A percentile compares a stretch with the other conserved stretches of the same genome.
Conservation (phyloP, 768 basidiomycete genomes). For the Tylopilus felleus region DNA sequence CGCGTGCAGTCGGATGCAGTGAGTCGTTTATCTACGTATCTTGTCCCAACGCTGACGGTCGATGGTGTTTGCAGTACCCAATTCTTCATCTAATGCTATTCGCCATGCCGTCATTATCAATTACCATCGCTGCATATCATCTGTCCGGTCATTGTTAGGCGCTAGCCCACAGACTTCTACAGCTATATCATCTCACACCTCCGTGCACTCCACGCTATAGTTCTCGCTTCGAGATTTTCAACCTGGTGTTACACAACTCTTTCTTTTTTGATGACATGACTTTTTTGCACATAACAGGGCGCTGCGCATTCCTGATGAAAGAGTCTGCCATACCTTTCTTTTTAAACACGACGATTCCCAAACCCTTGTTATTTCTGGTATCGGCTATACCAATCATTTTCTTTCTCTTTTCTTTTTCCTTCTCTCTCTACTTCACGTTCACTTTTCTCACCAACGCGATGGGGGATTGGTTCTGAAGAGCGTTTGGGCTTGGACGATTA, state of each 20-base stretch:
- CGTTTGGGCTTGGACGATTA: slow-evolving; percentile 11
- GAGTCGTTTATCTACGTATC: slow-evolving; percentile 32
- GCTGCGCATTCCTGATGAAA: slow-evolving; percentile 31
- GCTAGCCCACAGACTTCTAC: slow-evolving; percentile 29
- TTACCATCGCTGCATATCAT: slow-evolving; percentile 25
- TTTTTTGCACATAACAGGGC: slow-evolving; percentile 25
- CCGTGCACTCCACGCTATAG: slow-evolving; percentile 20
- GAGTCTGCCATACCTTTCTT: slow-evolving; percentile 17
- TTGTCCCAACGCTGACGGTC: background rate
- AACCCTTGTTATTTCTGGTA: slow-evolving; percentile 9
- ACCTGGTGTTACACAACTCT: slow-evolving; percentile 24
- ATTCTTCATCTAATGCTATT: slow-evolving; percentile 70
- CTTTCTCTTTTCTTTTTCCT: background rate
- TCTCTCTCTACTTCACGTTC: background rate
- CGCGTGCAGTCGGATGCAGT: slow-evolving; percentile 88
- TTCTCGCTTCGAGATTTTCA: slow-evolving; percentile 9
- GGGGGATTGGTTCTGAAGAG: slow-evolving; percentile 10
- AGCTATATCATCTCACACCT: slow-evolving; percentile 19
- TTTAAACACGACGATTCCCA: background rate
- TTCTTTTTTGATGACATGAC: slow-evolving; percentile 21
- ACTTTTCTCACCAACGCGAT: slow-evolving; percentile 7
- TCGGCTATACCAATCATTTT: slow-evolving; percentile 19
- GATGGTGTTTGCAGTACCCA: slow-evolving; percentile 56
- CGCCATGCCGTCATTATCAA: slow-evolving; percentile 18
- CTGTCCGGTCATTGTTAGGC: slow-evolving; percentile 27